Evolutionary conservation across 495 filamentous ascomycete genomes (phyloP).

Genomic region (Xylaria castorea): DNA sequence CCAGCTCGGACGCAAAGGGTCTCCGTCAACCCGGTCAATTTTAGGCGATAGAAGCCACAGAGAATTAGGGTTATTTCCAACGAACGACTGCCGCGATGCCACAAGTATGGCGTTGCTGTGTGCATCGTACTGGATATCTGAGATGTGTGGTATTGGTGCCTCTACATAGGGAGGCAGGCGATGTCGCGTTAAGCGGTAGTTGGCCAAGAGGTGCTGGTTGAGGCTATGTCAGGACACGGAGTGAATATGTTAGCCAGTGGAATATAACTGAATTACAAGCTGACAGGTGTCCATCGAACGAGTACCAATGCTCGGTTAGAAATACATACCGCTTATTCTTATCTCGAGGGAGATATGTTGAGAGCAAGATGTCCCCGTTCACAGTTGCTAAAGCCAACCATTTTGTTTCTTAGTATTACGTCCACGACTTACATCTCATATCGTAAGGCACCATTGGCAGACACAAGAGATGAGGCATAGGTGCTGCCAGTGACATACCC

Average conservation of each 20-base stretch:
- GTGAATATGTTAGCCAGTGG: neutral
- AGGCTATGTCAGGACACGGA: constrained; percentile 17
- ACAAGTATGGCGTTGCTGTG: constrained; percentile 38
- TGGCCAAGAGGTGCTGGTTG: neutral
- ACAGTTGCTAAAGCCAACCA: neutral
- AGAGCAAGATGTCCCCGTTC: constrained; percentile 10
- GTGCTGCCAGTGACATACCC: constrained; percentile 33
- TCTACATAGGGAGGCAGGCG: neutral
- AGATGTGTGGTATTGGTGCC: constrained; percentile 22
- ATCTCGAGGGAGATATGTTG: constrained; percentile 38
- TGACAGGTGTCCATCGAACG: neutral
- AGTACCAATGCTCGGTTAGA: neutral
- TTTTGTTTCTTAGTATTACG: neutral
- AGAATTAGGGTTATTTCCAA: neutral
- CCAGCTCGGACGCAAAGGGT: constrained; percentile 31
- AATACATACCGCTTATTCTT: constrained; percentile 17
- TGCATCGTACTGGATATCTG: constrained; percentile 42
- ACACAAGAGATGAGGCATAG: neutral
- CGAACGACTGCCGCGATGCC: constrained; percentile 26
- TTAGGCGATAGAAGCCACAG: constrained; percentile 30
- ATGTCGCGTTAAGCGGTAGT: neutral
- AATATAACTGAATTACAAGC: neutral
- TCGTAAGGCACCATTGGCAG: neutral
- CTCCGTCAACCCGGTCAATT: neutral
- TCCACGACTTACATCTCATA: neutral